A percentile compares a stretch with the other conserved stretches of the same genome.
Evolutionary conservation across 345 rosid genomes (phyloP).

Genomic region (Cardiospermum halicacabum): DNA sequence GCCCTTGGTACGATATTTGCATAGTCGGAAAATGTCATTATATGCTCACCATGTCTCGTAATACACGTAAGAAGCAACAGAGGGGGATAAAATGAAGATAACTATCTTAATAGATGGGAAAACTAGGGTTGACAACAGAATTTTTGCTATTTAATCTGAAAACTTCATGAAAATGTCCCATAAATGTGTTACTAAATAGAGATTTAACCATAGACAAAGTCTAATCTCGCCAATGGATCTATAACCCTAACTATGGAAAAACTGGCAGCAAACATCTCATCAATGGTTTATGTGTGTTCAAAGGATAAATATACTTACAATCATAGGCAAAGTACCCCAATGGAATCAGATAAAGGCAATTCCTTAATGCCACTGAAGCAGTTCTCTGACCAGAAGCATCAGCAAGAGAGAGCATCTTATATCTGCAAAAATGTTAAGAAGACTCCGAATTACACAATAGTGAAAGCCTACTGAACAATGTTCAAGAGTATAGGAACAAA

Average conservation of each 20-base stretch:
- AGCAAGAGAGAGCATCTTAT: conserved; percentile 81
- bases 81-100: no score
- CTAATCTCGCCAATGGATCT: no score
- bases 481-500: neutral
- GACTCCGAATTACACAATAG: neutral
- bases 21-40: no score
- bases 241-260: neutral
- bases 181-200: no score
- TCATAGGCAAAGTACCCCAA: conserved; percentile 79
- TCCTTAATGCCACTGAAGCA: conserved; percentile 75
- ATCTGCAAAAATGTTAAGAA: conserved; percentile 39
- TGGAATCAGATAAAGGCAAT: conserved; percentile 85
- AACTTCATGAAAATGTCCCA: no score
- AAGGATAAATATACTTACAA: conserved; percentile 50
- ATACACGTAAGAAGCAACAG: no score
- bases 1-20: no score
- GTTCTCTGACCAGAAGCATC: conserved; percentile 83
- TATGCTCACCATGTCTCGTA: no score
- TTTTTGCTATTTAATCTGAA: no score
- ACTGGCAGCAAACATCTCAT: neutral
- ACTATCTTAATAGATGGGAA: no score
- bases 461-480: neutral
- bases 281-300: neutral
- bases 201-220: no score
- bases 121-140: no score